These are phyloP conservation scores for Ramularia endophylla DNA, from an alignment of 2,329 filamentous ascomycete genomes.

Conservation along the genomic window DNA sequence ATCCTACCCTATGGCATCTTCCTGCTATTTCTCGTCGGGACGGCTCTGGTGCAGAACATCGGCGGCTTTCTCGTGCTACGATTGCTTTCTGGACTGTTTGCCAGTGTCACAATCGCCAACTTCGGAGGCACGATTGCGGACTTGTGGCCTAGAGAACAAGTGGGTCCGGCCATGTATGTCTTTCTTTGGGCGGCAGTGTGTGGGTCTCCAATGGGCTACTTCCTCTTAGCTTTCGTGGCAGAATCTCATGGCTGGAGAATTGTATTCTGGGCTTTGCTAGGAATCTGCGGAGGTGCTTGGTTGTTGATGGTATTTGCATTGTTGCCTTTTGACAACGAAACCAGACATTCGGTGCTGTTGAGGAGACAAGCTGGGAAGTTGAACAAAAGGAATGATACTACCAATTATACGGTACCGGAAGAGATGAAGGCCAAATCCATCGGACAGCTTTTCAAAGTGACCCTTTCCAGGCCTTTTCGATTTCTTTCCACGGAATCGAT, in stretches of 20 bases:
- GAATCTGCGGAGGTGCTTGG: constrained; percentile 41
- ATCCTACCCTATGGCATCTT: constrained; percentile 39
- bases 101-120: constrained; percentile 44
- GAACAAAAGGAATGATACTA: constrained; percentile 23
- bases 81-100: constrained; percentile 41
- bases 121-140: constrained; percentile 47
- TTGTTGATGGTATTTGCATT: constrained; percentile 36
- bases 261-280: constrained; percentile 44
- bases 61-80: constrained; percentile 39
- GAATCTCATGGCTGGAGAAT: constrained; percentile 39
- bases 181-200: constrained; percentile 45
- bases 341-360: constrained; percentile 42
- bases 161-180: constrained; percentile 37
- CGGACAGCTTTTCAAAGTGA: constrained; percentile 36
- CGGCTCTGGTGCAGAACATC: constrained; percentile 36
- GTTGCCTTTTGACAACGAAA: constrained; percentile 35
- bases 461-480: constrained; percentile 43
- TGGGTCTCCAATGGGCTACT: constrained; percentile 42
- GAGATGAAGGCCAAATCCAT: constrained; percentile 35
- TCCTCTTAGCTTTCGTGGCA: constrained; percentile 42
- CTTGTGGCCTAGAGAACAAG: constrained; percentile 43
- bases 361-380: constrained; percentile 20
- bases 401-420: constrained; percentile 29
- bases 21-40: constrained; percentile 38
- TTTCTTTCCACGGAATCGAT: constrained; percentile 45